Base-by-base conservation (phyloP, 768 basidiomycete genomes). In the Rossbeevera mucosa region DNA sequence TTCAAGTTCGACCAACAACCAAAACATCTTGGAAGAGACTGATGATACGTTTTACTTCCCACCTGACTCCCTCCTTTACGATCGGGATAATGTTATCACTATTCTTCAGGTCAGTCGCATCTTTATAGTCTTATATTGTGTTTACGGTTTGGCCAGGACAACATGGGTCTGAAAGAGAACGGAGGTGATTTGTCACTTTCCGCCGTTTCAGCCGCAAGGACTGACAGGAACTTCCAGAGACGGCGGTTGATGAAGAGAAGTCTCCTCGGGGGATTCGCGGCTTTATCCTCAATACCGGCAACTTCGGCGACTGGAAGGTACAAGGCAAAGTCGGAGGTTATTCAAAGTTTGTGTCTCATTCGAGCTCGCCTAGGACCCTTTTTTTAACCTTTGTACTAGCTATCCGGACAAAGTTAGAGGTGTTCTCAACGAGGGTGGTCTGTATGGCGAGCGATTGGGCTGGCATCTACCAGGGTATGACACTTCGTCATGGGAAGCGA, bases 261-360 rank as follows among this genome's bases (percentile, higher is more conserved):
- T 82, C 85, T 11, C 86, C 89, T 24, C 82, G 90, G 18, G 91
- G 90, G 2, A 76, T 93, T 30, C 80, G 87, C 8, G 88, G 89
- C 9, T 91, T 89, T 72, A 64, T 76, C 59, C 76, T 92, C n/a
- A 75, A 81, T 50, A 67, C 71, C 2, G 87, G 86, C 3, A 71
- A 72, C 28, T 87, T 88, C 47, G 72, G 71, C 9, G 66, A 70
- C 16, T 88, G 86, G 86, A 86, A 80, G 54, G 83, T 88, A 0
- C 86, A 88, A 69, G 86, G 86, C 13, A 88, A 88, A 65, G 66
- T 83, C 1, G 86, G 86, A n/a, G 86, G 86, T 9, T 86, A 87
- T 61, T 76, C 71, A 0, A 70, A 72, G 85, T 86, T 60, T 12
- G 77, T 63, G 30, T n/a, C 16, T 48, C 36, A 26, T 46, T 26